These are phyloP conservation scores for Parmelia sp. DNA, from an alignment of 495 filamentous ascomycete genomes.

Conservation along the genomic window DNA sequence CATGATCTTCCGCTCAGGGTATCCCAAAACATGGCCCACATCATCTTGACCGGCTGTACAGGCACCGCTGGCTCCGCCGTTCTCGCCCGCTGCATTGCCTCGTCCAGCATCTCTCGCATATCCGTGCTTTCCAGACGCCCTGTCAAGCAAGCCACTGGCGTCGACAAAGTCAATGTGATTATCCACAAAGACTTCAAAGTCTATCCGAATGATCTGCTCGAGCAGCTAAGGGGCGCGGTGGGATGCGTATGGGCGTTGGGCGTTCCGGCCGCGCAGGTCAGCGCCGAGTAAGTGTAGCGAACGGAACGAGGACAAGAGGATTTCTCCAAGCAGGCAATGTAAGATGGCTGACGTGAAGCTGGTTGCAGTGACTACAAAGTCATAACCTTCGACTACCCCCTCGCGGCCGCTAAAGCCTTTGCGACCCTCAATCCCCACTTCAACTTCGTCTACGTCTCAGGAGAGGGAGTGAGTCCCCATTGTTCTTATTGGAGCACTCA, in stretches of 20 bases:
- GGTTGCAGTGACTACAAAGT: slow-evolving; percentile 47
- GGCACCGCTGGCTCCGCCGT: slow-evolving; percentile 54
- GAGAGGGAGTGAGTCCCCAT: slow-evolving; percentile 33
- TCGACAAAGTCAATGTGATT: slow-evolving; percentile 45
- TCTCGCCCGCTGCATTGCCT: slow-evolving; percentile 51
- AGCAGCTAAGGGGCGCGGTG: slow-evolving; percentile 47
- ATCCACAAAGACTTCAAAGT: slow-evolving; percentile 52
- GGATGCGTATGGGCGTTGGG: slow-evolving; percentile 59
- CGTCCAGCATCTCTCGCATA: slow-evolving; percentile 21
- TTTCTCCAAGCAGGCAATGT: background rate
- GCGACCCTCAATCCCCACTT: slow-evolving; percentile 43
- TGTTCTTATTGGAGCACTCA: background rate
- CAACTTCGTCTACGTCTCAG: slow-evolving; percentile 56
- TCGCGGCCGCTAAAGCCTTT: slow-evolving; percentile 49
- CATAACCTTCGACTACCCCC: slow-evolving; percentile 51
- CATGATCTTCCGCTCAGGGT: background rate
- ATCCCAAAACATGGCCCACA: slow-evolving; percentile 32
- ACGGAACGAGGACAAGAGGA: background rate
- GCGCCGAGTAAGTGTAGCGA: slow-evolving; percentile 40
- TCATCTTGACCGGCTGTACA: slow-evolving; percentile 59
- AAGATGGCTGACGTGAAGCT: background rate
- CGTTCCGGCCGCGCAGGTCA: slow-evolving; percentile 44
- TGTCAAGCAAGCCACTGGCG: slow-evolving; percentile 16
- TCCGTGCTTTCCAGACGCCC: slow-evolving; percentile 6
- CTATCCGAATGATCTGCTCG: slow-evolving; percentile 43